Evolutionary conservation across 345 rosid species (phyloP).

Genomic region (Citrus inodora): DNA sequence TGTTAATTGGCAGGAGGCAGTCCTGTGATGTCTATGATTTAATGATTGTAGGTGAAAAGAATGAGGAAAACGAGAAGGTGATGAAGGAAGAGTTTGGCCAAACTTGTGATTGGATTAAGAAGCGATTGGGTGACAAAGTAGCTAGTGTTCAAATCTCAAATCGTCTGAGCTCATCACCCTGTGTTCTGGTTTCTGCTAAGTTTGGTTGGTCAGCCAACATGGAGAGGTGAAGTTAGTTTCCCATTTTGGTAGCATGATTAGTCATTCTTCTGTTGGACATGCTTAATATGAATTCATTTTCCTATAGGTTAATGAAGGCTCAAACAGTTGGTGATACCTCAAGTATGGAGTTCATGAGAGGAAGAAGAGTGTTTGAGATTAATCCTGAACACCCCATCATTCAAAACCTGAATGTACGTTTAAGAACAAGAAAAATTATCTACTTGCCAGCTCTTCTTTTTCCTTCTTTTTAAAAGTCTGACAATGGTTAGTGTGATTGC

Average conservation of each 20-base stretch:
- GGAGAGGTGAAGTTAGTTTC: constrained; percentile 62
- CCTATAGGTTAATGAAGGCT: constrained; percentile 82
- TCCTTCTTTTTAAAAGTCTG: not conserved
- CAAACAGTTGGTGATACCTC: constrained; percentile 81
- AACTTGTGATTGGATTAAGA: constrained; percentile 98
- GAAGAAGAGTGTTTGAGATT: constrained; percentile 96
- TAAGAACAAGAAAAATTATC: not conserved
- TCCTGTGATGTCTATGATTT: constrained; percentile 11
- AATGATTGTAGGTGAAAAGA: constrained; percentile 66
- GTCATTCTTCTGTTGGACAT: not conserved
- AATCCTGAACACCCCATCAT: constrained; percentile 89
- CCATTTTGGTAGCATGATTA: not conserved
- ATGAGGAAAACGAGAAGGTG: constrained; percentile 81
- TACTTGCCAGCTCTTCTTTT: not conserved
- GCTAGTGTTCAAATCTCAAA: constrained; percentile 88
- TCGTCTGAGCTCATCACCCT: constrained; percentile 90
- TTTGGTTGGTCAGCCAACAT: constrained; percentile 99
- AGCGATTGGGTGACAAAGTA: constrained; percentile 78
- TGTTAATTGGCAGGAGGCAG: not conserved
- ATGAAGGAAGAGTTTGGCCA: constrained; percentile 77
- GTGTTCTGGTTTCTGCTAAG: constrained; percentile 91
- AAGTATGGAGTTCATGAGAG: constrained; percentile 88
- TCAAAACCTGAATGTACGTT: constrained; percentile 54
- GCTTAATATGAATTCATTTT: constrained; percentile 12
- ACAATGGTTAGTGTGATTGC: not conserved